Conservation (phyloP, 2,329 filamentous ascomycete genomes). For the Aspergillus felis region DNA sequence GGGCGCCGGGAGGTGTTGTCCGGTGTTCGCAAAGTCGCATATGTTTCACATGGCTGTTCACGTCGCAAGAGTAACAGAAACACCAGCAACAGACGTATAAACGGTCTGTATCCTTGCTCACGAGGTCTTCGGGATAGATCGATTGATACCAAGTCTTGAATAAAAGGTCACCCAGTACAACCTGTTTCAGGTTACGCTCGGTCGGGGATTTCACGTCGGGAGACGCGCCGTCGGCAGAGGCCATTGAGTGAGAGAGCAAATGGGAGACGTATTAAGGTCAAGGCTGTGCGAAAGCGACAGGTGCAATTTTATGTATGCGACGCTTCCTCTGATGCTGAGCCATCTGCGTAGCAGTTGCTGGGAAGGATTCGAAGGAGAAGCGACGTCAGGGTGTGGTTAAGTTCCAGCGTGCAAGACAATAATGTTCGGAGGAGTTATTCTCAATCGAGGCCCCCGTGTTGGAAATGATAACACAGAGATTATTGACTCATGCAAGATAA, state of each 20-base stretch:
- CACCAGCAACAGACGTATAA: slow-evolving; percentile 89
- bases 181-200: slow-evolving; percentile 78
- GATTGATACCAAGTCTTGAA: slow-evolving; percentile 93
- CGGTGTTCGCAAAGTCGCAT: slow-evolving; percentile 51
- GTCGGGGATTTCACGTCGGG: slow-evolving; percentile 31
- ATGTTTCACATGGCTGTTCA: slow-evolving; percentile 34
- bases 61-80: slow-evolving; percentile 75
- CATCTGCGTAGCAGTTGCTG: background rate
- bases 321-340: background rate
- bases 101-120: slow-evolving; percentile 49
- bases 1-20: slow-evolving; percentile 60
- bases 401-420: background rate
- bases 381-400: background rate
- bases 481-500: background rate
- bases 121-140: slow-evolving; percentile 73
- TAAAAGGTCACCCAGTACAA: slow-evolving; percentile 76
- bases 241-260: slow-evolving; percentile 24
- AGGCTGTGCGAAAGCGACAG: background rate
- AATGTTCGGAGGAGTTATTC: background rate
- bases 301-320: background rate
- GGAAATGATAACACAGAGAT: background rate
- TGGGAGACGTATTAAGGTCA: background rate
- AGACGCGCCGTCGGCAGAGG: slow-evolving; percentile 18
- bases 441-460: background rate
- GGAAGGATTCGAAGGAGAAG: background rate